Percentiles rank a stretch among this genome's conserved stretches.
phyloP scores from a whole-genome alignment of 108 stramenopile genomes.

The Seminavis robusta region DNA sequence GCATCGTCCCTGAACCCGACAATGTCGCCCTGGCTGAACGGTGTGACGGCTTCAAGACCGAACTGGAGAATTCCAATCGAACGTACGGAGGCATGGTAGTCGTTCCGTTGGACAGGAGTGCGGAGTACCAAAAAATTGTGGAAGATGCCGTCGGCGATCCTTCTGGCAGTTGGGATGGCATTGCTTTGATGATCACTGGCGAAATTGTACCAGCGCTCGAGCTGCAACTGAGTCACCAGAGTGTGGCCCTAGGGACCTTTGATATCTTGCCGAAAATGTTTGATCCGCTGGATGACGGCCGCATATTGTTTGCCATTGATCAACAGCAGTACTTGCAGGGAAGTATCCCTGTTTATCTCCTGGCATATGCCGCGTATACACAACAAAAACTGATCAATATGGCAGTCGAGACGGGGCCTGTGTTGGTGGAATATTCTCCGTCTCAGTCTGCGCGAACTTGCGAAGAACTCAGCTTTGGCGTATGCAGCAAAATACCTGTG shows the following conservation, averaged over 20 bases:
- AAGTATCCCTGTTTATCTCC: neutral
- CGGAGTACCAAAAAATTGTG: conserved; percentile 5
- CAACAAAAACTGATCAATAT: neutral
- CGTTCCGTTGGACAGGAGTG: conserved; percentile 21
- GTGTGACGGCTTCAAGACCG: neutral
- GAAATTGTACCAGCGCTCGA: neutral
- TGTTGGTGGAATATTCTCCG: neutral
- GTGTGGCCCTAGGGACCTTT: neutral
- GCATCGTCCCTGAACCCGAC: neutral
- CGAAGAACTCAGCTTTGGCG: neutral
- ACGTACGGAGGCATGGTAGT: conserved; percentile 6
- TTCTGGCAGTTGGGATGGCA: conserved; percentile 20
- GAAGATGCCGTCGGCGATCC: conserved; percentile 16
- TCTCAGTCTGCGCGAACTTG: neutral
- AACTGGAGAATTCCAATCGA: too few species aligned
- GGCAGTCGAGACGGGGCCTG: neutral
- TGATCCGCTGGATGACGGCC: too few species aligned
- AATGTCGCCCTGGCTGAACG: neutral
- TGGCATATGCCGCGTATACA: neutral
- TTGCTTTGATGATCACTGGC: conserved; percentile 18
- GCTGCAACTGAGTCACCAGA: neutral
- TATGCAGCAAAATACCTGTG: conserved; percentile 3
- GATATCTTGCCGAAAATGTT: neutral
- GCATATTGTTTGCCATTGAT: too few species aligned
- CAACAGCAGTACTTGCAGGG: neutral